Base-by-base conservation (phyloP, 2,329 filamentous ascomycete genomes). In the Penicillium sp. region DNA sequence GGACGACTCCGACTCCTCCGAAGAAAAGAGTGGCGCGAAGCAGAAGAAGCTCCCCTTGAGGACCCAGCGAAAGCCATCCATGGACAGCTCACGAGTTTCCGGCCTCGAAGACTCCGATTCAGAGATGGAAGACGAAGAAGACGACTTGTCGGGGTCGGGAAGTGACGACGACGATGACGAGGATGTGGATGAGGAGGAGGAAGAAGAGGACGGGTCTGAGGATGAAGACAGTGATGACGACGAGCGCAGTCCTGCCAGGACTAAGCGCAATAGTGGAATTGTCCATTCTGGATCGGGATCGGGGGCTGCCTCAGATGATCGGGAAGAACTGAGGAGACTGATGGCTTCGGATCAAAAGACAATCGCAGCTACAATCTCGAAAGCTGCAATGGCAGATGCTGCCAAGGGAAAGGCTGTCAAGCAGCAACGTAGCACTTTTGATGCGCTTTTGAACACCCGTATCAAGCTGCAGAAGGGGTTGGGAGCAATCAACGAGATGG, bases 391-490 rank as follows among this genome's bases (percentile, higher is more conserved):
- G 67, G 85, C 85, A 51, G 94, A 97, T 69, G 85, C 89, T 4
- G 85, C 87, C 41, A 97, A 97, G 74, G 94, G 94, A 12, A 77
- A 83, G 52, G 93, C 93, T 0, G 90, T 99, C 35, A 93, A 92
- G 66, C 81, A 86, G 54, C 94, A 99, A 75, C 86, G 92, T 49
- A 88, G 87, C 58, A 85, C 88, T 0, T 99, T 96, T 68, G 93
- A 97, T 64, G 85, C 89, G 0, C 83, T 97, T 1, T 82, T 99
- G 29, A 96, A 96, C 75, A 84, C 92, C 14, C 87, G 94, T 20
- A 97, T 99, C 68, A 89, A 93, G 57, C 77, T 99, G 18, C 95
- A 99, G 73, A 97, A 97, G 73, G 91, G 90, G 1, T 77, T 99
- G 14, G 83, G 94, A 15, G 87, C 89, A 0, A 84, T 88, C 25